These are phyloP conservation scores for Verticillium isaacii DNA, from an alignment of 2,329 filamentous ascomycete species.

Conservation along the genomic window DNA sequence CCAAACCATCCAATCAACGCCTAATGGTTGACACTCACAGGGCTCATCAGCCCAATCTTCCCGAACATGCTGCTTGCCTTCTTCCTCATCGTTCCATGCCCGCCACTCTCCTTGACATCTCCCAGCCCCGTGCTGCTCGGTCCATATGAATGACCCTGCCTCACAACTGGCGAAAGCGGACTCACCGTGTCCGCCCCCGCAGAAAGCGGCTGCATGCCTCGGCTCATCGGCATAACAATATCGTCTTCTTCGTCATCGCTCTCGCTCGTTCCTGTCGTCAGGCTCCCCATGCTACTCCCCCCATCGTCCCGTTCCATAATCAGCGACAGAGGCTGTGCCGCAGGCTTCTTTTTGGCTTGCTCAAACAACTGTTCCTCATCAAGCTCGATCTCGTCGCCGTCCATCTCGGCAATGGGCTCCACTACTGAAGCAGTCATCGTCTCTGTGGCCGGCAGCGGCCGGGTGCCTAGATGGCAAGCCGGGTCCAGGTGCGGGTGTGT, in stretches of 20 bases:
- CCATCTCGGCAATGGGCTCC: slow-evolving; percentile 6
- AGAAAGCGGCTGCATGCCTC: neutral
- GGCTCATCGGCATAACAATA: slow-evolving; percentile 14
- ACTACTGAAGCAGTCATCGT: neutral
- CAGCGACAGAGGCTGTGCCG: neutral
- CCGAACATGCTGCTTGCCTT: slow-evolving; percentile 11
- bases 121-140: neutral
- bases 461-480: neutral
- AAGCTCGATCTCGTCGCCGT: slow-evolving; percentile 1
- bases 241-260: slow-evolving; percentile 14
- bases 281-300: slow-evolving; percentile 17
- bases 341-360: neutral
- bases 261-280: slow-evolving; percentile 22
- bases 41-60: slow-evolving; percentile 9
- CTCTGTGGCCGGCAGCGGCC: neutral
- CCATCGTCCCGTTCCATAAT: slow-evolving; percentile 4
- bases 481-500: neutral
- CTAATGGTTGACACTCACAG: neutral
- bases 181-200: slow-evolving; percentile 14
- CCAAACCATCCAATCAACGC: neutral
- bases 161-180: slow-evolving; percentile 9
- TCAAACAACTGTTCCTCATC: neutral
- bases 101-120: neutral
- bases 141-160: neutral
- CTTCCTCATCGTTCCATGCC: slow-evolving; percentile 5